Evolutionary conservation across 768 basidiomycete genomes (phyloP), one percentile per base, ranked within the genome.

Genomic region (Serendipita sp.): DNA sequence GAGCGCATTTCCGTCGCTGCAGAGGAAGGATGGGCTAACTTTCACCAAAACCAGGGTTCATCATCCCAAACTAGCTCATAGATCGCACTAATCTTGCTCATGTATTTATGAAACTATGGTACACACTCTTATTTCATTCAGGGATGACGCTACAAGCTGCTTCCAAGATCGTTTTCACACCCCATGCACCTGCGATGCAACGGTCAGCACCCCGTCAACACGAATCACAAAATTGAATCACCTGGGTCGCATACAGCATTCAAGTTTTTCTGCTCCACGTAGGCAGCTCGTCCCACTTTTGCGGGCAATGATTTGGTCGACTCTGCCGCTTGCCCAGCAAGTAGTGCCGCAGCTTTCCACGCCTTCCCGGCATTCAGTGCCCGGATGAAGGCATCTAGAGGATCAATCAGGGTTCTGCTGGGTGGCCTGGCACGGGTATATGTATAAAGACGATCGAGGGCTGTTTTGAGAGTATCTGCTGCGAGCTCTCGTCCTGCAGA

Each of bases 361-460:
- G 56, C n/a, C n/a, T 38, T 38, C 67, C 51, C 54, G 2, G 11
- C 32, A 23, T 3, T 72, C 30, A 85, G 75, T 18, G 78, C 74
- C 2, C 77, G 72, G 47, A 88, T 78, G 73, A 95, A 94, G 1
- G 89, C 87, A 44, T 82, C 79, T 23, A 97, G 80, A 5, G 93
- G 91, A 74, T 97, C 93, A n/a, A 97, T 81, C 41, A 97, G 83
- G 5, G 93, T 96, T 70, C 93, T 84, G 1, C 89, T 91, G 2
- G 92, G 92, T 2, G 86, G 86, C 32, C 93, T 84, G 13, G 93
- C 93, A 34, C 84, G 85, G 2, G 92, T 96, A 76, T 95, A 91
- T 11, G 82, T 84, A 74, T 85, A 90, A 44, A 92, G 75, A 67
- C 81, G 82, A 23, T 71, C 70, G 18, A 86, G 78, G 16, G 90